phyloP scores from a whole-genome alignment of 163 green algal genomes.

The Coccomyxa subellipsoidea region DNA sequence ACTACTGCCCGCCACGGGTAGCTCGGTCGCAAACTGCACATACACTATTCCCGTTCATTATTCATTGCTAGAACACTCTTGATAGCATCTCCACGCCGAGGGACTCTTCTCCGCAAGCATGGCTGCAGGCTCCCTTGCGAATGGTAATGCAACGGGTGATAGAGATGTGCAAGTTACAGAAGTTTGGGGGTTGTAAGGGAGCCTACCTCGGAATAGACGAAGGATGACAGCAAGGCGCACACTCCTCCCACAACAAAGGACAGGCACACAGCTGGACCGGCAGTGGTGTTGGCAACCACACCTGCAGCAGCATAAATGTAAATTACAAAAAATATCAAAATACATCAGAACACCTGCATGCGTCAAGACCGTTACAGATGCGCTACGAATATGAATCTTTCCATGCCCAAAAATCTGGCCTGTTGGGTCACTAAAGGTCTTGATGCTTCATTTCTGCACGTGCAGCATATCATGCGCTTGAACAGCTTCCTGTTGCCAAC shows the following conservation, averaged over 20 bases:
- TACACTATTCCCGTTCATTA: not conserved
- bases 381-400: no score
- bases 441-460: no score
- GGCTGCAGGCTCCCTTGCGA: not conserved
- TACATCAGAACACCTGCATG: not conserved
- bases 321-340: not conserved
- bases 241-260: slow-evolving; percentile 8
- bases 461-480: no score
- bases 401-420: no score
- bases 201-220: not conserved
- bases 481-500: no score
- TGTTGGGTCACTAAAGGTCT: no score
- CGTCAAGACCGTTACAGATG: not conserved
- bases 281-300: not conserved
- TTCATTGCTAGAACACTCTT: not conserved
- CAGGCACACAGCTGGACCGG: not conserved
- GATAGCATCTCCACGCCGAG: not conserved
- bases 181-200: not conserved
- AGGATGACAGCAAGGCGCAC: not conserved
- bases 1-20: not conserved
- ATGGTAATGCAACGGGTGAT: not conserved
- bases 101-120: not conserved
- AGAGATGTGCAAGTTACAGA: not conserved
- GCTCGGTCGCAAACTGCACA: not conserved
- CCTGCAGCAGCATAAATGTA: not conserved